These are phyloP conservation scores for Castanea sativa DNA, from an alignment of 306 rosid species.

Conservation along the genomic window DNA sequence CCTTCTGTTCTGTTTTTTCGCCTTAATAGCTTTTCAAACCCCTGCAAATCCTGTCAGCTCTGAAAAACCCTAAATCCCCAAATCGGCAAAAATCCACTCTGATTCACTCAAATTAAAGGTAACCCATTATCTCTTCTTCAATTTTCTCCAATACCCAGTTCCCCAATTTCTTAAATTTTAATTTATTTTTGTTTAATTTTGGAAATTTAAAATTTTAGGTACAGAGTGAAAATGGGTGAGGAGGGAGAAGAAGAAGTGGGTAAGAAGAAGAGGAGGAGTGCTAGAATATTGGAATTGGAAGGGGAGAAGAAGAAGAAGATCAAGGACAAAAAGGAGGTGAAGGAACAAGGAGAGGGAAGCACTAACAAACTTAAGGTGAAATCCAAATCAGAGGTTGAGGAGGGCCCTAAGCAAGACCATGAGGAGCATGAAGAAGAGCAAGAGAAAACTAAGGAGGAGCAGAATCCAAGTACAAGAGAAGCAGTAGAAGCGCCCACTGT, in stretches of 20 bases:
- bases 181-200: neutral
- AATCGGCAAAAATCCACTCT: neutral
- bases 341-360: no score
- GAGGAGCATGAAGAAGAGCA: neutral
- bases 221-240: neutral
- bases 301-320: slow-evolving; percentile 4
- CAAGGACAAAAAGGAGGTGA: neutral
- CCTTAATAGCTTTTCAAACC: neutral
- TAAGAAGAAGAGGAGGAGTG: slow-evolving; percentile 7
- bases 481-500: neutral
- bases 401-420: neutral
- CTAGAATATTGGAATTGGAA: slow-evolving; percentile 4
- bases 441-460: neutral
- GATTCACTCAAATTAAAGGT: neutral
- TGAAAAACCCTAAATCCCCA: neutral
- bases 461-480: neutral
- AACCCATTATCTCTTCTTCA: neutral
- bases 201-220: no score
- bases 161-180: neutral
- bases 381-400: neutral
- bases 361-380: neutral
- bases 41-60: neutral
- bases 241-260: slow-evolving; percentile 3
- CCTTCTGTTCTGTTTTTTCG: neutral
- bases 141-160: neutral